These are phyloP conservation scores for Begonia masoniana DNA, from an alignment of 306 rosid species.

Conservation along the genomic window DNA sequence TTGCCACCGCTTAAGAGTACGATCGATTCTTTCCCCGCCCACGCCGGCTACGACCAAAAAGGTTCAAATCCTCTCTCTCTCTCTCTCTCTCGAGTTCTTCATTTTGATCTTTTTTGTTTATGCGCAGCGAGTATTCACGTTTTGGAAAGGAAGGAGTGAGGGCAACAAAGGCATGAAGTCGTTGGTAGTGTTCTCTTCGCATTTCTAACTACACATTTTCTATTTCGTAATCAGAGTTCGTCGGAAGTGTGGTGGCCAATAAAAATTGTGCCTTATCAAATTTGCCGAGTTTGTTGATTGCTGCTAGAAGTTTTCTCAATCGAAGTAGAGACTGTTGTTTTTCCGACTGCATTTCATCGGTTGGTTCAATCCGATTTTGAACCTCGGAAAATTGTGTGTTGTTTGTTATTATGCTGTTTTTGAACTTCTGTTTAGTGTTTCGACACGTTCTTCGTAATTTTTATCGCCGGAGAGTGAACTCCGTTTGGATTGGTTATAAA, in stretches of 20 bases:
- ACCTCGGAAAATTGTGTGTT: neutral
- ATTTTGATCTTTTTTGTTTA: slow-evolving; percentile 3
- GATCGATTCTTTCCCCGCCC: slow-evolving; percentile 39
- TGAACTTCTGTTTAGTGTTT: neutral
- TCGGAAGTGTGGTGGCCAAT: neutral
- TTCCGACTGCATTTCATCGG: too few relatives aligned
- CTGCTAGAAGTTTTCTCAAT: too few relatives aligned
- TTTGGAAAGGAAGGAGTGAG: slow-evolving; percentile 88
- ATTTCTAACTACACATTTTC: neutral
- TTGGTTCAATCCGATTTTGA: neutral
- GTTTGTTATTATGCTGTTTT: neutral
- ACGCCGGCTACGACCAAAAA: slow-evolving; percentile 60
- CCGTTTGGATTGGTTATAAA: too few relatives aligned
- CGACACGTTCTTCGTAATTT: neutral
- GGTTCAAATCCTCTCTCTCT: slow-evolving; percentile 21
- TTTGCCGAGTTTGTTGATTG: neutral
- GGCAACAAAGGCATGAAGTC: slow-evolving; percentile 93
- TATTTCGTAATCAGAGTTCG: neutral
- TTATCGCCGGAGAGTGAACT: too few relatives aligned
- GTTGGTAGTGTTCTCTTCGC: slow-evolving; percentile 39
- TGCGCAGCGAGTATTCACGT: slow-evolving; percentile 72
- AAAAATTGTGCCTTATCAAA: neutral
- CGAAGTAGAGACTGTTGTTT: too few relatives aligned
- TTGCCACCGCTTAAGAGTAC: slow-evolving; percentile 15
- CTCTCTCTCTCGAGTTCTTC: neutral